Conservation (phyloP, 192 early-diverging fungal species). For the Pilaira anomala region DNA sequence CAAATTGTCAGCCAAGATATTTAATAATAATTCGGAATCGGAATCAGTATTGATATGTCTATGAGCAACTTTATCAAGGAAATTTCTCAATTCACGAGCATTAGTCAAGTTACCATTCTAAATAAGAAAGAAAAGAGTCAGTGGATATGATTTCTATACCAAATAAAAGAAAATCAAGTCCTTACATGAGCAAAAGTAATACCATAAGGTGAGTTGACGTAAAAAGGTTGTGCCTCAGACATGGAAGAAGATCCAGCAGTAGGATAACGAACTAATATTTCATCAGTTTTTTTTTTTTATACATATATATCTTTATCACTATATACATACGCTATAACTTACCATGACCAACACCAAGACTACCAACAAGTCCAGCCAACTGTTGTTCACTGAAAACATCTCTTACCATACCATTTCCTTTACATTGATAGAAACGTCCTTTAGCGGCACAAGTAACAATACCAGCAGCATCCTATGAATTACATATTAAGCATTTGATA, state of each 20-base stretch:
- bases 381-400: constrained; percentile 90
- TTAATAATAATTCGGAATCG: constrained; percentile 96
- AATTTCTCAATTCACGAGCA: constrained; percentile 80
- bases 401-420: constrained; percentile 98
- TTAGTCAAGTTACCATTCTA: constrained; percentile 99
- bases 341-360: constrained; percentile 97
- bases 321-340: too few relatives aligned
- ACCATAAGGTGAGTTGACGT: constrained; percentile 99
- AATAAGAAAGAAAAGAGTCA: not conserved
- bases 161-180: not conserved
- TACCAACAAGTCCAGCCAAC: constrained; percentile 74
- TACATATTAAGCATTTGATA: not conserved
- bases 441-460: constrained; percentile 97
- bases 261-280: constrained; percentile 85
- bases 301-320: too few relatives aligned
- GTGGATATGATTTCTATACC: not conserved
- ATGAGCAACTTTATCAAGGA: constrained; percentile 92
- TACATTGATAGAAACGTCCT: constrained; percentile 97
- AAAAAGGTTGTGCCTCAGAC: constrained; percentile 98
- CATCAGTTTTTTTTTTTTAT: constrained; percentile 9
- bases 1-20: constrained; percentile 96
- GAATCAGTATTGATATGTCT: constrained; percentile 99
- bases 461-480: constrained; percentile 93
- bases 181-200: constrained; percentile 91
- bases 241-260: constrained; percentile 95